Conservation (phyloP, 2,329 filamentous ascomycete genomes). For the Thelonectria discophora region DNA sequence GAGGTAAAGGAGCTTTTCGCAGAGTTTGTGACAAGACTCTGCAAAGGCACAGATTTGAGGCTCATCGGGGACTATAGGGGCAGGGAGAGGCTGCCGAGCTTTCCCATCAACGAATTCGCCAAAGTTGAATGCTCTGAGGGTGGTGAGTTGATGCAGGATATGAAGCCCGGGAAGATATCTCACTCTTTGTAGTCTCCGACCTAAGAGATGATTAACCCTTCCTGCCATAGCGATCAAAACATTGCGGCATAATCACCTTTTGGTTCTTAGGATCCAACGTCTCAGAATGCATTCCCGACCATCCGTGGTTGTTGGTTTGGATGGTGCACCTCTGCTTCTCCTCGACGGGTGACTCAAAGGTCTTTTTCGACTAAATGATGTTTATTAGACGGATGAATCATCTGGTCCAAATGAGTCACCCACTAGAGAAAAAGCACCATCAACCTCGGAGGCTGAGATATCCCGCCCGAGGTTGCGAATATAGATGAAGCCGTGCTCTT, state of each 20-base stretch:
- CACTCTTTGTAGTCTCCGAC: conserved; percentile 90
- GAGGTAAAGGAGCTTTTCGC: conserved; percentile 75
- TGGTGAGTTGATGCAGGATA: not conserved
- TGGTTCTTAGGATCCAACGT: conserved; percentile 86
- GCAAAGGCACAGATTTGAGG: conserved; percentile 72
- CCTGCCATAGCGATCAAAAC: not conserved
- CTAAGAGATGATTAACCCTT: conserved; percentile 51
- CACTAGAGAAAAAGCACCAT: conserved; percentile 79
- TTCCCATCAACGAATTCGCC: conserved; percentile 75
- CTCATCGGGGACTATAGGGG: conserved; percentile 67
- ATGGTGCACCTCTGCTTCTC: conserved; percentile 82
- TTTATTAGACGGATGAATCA: not conserved
- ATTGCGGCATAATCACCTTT: conserved; percentile 60
- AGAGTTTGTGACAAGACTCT: conserved; percentile 75
- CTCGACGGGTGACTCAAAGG: conserved; percentile 74
- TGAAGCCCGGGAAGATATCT: conserved; percentile 30
- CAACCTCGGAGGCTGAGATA: conserved; percentile 72
- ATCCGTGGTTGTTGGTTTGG: conserved; percentile 83
- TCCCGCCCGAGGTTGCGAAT: conserved; percentile 78
- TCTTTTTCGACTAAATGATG: conserved; percentile 64
- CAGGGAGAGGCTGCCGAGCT: conserved; percentile 80
- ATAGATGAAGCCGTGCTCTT: conserved; percentile 88
- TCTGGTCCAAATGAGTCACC: conserved; percentile 24
- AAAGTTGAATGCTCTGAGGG: conserved; percentile 85
- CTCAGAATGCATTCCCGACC: conserved; percentile 88